phyloP scores from a whole-genome alignment of 1,284 basidiomycete species.

The Erythrobasidium hasegawianum region DNA sequence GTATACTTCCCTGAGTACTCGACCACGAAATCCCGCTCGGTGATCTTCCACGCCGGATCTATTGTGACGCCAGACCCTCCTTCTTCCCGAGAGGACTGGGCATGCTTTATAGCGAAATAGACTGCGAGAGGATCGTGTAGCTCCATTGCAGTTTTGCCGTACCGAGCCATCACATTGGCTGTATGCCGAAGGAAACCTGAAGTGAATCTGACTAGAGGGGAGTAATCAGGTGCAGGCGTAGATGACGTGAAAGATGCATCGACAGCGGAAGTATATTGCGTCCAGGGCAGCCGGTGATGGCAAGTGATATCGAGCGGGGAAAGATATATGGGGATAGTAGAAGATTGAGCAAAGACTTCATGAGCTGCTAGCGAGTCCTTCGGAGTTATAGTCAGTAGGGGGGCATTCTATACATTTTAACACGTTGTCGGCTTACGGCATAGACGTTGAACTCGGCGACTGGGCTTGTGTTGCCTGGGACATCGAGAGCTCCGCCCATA shows the following conservation, averaged over 20 bases:
- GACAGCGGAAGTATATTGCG: conserved; percentile 54
- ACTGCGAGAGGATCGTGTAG: conserved; percentile 76
- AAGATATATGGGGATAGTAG: conserved; percentile 55
- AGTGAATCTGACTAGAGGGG: conserved; percentile 59
- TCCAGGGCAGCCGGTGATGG: conserved; percentile 70
- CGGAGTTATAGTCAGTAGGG: conserved; percentile 65
- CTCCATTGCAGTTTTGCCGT: conserved; percentile 73
- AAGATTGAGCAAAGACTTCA: conserved; percentile 21
- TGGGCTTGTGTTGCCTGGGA: conserved; percentile 82
- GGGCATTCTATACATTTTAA: conserved; percentile 63
- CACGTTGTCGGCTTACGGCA: conserved; percentile 66
- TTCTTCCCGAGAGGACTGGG: conserved; percentile 41
- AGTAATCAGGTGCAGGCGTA: conserved; percentile 23
- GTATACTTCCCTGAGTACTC: conserved; percentile 22
- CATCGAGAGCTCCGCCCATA: conserved; percentile 96
- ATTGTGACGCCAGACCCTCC: not conserved
- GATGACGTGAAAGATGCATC: conserved; percentile 45
- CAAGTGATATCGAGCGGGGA: conserved; percentile 72
- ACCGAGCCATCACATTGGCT: conserved; percentile 61
- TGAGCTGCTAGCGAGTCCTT: conserved; percentile 51
- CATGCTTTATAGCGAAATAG: conserved; percentile 71
- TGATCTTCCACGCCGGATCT: not conserved
- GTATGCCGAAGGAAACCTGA: conserved; percentile 72
- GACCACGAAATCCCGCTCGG: not conserved
- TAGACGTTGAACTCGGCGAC: conserved; percentile 90